phyloP scores from a whole-genome alignment of 83 land plant genomes.

The Diphasiastrum complanatum region DNA sequence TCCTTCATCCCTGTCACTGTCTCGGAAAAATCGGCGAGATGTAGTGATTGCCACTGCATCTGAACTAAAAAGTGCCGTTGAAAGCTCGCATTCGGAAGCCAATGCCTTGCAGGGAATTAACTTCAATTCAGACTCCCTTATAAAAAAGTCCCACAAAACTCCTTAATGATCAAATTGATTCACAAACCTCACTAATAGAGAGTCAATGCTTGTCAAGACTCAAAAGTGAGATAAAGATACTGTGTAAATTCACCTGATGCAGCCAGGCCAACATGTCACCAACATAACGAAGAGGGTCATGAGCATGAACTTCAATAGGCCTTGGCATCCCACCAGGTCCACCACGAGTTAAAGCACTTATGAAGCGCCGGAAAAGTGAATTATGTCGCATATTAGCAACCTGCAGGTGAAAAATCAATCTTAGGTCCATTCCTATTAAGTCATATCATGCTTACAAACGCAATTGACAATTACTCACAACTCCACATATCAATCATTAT shows the following conservation, averaged over 20 bases:
- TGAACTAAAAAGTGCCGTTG: slow-evolving; percentile 65
- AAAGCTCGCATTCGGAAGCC: slow-evolving; percentile 93
- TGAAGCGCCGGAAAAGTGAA: slow-evolving; percentile 86
- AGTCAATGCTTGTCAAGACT: neutral
- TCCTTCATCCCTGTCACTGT: slow-evolving; percentile 32
- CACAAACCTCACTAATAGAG: neutral
- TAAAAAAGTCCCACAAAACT: slow-evolving; percentile 12
- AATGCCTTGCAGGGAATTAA: slow-evolving; percentile 42
- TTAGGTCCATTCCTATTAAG: no score
- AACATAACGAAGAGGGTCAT: slow-evolving; percentile 95
- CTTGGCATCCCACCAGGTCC: slow-evolving; percentile 99
- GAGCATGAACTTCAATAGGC: slow-evolving; percentile 99
- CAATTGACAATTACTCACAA: no score
- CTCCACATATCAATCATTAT: no score
- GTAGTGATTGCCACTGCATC: slow-evolving; percentile 56
- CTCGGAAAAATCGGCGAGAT: slow-evolving; percentile 38
- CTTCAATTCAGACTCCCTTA: neutral
- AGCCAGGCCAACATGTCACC: slow-evolving; percentile 99
- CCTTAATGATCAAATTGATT: no score
- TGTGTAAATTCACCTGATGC: slow-evolving; percentile 55
- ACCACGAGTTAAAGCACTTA: slow-evolving; percentile 96
- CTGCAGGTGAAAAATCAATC: slow-evolving; percentile 29
- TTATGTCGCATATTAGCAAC: slow-evolving; percentile 95
- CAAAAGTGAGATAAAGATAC: neutral
- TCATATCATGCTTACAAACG: no score